phyloP scores from a whole-genome alignment of 192 early-diverging fungal species.

The Chytriomyces sp. region DNA sequence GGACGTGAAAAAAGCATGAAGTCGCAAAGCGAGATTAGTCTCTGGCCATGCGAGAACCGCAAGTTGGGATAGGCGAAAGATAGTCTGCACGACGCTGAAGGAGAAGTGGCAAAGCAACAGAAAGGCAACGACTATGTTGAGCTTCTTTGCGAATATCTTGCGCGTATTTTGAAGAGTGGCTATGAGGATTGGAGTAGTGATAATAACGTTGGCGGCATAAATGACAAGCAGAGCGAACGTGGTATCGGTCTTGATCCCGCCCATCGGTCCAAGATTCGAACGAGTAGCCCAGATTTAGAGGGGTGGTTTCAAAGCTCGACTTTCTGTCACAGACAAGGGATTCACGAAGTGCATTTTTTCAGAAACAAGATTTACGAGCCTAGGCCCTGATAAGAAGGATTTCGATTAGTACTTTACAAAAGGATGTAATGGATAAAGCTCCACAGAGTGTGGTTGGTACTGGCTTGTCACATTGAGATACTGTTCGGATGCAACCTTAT shows the following conservation, averaged over 20 bases:
- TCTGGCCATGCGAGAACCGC: not conserved
- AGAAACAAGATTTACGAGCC: not conserved
- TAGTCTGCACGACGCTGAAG: not conserved
- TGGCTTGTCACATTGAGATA: too few species aligned
- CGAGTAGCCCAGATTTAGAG: not conserved
- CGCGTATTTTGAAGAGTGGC: not conserved
- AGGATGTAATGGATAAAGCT: too few species aligned
- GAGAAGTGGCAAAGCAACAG: not conserved
- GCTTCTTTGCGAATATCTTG: not conserved
- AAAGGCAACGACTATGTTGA: not conserved
- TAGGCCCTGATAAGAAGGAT: not conserved
- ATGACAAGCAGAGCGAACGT: not conserved
- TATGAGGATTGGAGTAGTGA: not conserved
- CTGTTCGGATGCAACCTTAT: too few species aligned
- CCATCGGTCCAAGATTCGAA: too few species aligned
- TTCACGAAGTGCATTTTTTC: not conserved
- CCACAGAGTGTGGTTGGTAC: too few species aligned
- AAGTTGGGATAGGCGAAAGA: not conserved
- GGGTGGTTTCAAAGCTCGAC: not conserved
- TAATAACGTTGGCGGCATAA: not conserved
- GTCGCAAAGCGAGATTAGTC: not conserved
- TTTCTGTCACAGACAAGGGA: not conserved
- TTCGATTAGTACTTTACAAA: not conserved
- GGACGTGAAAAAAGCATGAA: not conserved
- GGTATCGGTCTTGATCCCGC: too few species aligned